Base-by-base conservation (phyloP, 2,329 filamentous ascomycete genomes). In the Monosporascus sp. region DNA sequence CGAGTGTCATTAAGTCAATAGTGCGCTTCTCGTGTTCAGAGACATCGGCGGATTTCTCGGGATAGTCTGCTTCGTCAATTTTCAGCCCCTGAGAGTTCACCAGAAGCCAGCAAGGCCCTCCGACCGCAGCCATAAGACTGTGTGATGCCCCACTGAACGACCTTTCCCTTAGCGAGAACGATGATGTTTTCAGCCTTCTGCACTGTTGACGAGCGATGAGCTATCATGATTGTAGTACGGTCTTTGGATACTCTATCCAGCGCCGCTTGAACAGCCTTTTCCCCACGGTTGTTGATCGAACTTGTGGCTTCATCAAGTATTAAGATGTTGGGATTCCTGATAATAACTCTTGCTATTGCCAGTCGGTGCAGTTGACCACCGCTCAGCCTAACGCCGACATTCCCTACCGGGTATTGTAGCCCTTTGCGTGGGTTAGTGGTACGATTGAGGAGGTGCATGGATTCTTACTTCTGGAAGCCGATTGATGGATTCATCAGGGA, bases 61-160 rank as follows among this genome's bases (percentile, higher is more conserved):
- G 65, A 24, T 70, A 70, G 3, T 66, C 64, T 0, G 72, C 66
- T 3, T 75, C 75, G 20, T 75, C 76, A 20, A 82, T 73, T 0
- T 75, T 76, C 6, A 86, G 69, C 37, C 78, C 72, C 57, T 87
- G 84, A 1, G 83, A 82, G 54, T 80, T 74, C 2, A 91, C 87
- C 7, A 92, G 77, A 3, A 78, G 77, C 50, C 78, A 79, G 60
- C 92, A 93, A 22, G 87, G 76, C 0, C 87, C 82, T 2, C 75
- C 75, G 6, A 82, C 73, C 20, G 77, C 72, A 1, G 74, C 68
- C 20, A 95, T 76, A 0, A 96, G 78, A 48, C 81, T 79, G 11
- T 90, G 58, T 96, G 91, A 0, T 81, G 0, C 90, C 90, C 63
- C 85, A 77, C 66, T 96, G 89, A 7, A 87, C 78, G 0, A 91